Evolutionary conservation across 306 rosid species (phyloP).

Genomic region (Betula pendula): DNA sequence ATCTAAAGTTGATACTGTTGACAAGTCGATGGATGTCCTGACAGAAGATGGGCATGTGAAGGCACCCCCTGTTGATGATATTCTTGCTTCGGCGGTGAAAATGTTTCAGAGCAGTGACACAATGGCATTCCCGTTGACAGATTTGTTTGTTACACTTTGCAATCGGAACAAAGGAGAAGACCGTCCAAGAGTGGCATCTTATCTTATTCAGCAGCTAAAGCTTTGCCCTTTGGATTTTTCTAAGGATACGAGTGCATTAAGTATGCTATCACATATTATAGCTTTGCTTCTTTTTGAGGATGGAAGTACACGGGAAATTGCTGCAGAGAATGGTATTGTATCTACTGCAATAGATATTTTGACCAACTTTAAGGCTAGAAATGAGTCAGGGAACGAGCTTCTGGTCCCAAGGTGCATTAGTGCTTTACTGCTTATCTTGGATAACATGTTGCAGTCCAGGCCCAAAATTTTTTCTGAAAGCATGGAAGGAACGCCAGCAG

Average conservation of each 20-base stretch:
- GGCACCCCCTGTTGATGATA: slow-evolving; percentile 90
- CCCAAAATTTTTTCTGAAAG: slow-evolving; percentile 55
- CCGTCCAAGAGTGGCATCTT: slow-evolving; percentile 78
- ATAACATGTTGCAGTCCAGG: slow-evolving; percentile 83
- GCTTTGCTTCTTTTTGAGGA: slow-evolving; percentile 92
- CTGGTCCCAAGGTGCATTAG: slow-evolving; percentile 74
- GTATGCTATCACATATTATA: slow-evolving; percentile 77
- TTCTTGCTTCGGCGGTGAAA: slow-evolving; percentile 74
- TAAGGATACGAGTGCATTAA: slow-evolving; percentile 66
- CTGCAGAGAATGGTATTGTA: slow-evolving; percentile 76
- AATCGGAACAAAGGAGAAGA: slow-evolving; percentile 88
- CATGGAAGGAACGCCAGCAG: slow-evolving; percentile 59
- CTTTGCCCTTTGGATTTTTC: slow-evolving; percentile 78
- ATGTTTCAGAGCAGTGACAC: slow-evolving; percentile 86
- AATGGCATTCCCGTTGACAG: slow-evolving; percentile 86
- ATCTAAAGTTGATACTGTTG: slow-evolving; percentile 70
- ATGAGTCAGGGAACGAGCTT: slow-evolving; percentile 62
- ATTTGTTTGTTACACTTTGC: slow-evolving; percentile 87
- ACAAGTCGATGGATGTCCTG: slow-evolving; percentile 70
- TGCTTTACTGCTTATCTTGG: slow-evolving; percentile 88
- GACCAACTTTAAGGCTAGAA: slow-evolving; percentile 60
- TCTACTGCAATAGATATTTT: slow-evolving; percentile 69
- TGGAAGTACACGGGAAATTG: slow-evolving; percentile 75
- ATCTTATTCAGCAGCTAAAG: slow-evolving; percentile 92
- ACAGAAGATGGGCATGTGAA: slow-evolving; percentile 73